phyloP scores from a whole-genome alignment of 1,284 basidiomycete genomes.

The Marasmius fiardii region DNA sequence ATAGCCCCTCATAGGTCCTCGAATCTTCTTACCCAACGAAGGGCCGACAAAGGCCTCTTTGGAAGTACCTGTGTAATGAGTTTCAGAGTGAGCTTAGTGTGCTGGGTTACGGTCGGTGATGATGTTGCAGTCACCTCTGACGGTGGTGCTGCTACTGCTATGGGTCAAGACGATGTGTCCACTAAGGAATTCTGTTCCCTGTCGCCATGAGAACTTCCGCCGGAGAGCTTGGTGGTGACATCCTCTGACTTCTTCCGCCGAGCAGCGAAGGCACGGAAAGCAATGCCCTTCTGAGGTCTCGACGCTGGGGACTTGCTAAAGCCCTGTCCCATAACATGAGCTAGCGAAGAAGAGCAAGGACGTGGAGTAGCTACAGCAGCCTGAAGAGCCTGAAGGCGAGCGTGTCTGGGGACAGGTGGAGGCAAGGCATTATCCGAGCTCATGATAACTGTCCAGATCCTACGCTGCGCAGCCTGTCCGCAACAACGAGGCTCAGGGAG shows the following conservation, averaged over 20 bases:
- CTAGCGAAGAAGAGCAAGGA: slow-evolving; percentile 30
- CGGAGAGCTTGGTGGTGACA: slow-evolving; percentile 21
- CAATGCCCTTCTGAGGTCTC: slow-evolving; percentile 13
- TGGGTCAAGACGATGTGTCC: slow-evolving; percentile 12
- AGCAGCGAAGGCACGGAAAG: slow-evolving; percentile 48
- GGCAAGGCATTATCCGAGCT: slow-evolving; percentile 37
- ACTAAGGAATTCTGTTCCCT: slow-evolving; percentile 20
- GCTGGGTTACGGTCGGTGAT: slow-evolving; percentile 13
- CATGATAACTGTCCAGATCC: neutral
- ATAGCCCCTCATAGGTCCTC: slow-evolving; percentile 44
- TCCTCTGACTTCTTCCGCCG: slow-evolving; percentile 66
- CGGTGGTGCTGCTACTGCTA: slow-evolving; percentile 7
- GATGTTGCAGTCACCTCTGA: slow-evolving; percentile 22
- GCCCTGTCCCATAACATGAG: slow-evolving; percentile 37
- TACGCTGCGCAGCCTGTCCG: neutral
- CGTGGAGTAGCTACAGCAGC: slow-evolving; percentile 29
- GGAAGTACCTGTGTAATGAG: slow-evolving; percentile 41
- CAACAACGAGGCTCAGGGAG: neutral
- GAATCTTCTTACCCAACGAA: slow-evolving; percentile 49
- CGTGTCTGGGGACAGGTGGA: slow-evolving; percentile 11
- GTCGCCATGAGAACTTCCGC: slow-evolving; percentile 25
- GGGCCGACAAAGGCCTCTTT: slow-evolving; percentile 39
- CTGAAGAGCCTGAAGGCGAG: slow-evolving; percentile 11
- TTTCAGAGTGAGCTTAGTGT: slow-evolving; percentile 32
- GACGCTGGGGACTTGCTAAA: slow-evolving; percentile 24